Conservation (phyloP, 495 filamentous ascomycete genomes). For the Penicillium arizonense region DNA sequence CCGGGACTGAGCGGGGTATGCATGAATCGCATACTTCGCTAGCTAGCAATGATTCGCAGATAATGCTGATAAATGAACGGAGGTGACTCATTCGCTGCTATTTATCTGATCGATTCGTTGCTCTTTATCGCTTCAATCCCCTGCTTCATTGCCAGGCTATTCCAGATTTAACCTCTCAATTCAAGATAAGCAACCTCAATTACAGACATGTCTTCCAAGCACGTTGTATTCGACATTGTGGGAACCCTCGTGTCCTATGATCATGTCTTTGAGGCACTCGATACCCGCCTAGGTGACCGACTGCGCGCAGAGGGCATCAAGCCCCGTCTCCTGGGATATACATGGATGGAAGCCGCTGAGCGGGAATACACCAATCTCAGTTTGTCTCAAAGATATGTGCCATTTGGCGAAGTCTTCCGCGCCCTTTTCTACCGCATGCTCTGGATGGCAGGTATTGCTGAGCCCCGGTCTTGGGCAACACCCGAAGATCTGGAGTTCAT, state of each 20-base stretch:
- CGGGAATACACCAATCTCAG: slow-evolving; percentile 42
- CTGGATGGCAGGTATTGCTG: slow-evolving; percentile 24
- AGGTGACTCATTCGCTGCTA: background rate
- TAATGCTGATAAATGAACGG: no score
- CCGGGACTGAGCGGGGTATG: slow-evolving; percentile 9
- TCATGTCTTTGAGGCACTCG: slow-evolving; percentile 29
- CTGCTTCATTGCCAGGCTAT: background rate
- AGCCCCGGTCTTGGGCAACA: slow-evolving; percentile 29
- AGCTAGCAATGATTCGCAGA: no score
- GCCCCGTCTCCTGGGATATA: slow-evolving; percentile 31
- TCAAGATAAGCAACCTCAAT: background rate
- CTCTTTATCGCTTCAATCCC: no score
- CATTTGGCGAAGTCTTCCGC: slow-evolving; percentile 30
- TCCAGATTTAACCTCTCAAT: background rate
- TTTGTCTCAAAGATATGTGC: slow-evolving; percentile 29
- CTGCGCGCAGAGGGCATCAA: slow-evolving; percentile 36
- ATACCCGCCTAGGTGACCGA: slow-evolving; percentile 27
- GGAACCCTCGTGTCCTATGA: slow-evolving; percentile 38
- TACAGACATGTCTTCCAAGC: slow-evolving; percentile 22
- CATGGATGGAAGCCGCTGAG: slow-evolving; percentile 43
- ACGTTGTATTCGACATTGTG: slow-evolving; percentile 44
- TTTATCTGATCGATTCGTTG: background rate
- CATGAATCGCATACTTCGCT: no score
- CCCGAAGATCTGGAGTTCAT: slow-evolving; percentile 29
- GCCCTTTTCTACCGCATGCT: slow-evolving; percentile 39